phyloP scores from a whole-genome alignment of 495 filamentous ascomycete species.

The Parathielavia hyrcaniae region DNA sequence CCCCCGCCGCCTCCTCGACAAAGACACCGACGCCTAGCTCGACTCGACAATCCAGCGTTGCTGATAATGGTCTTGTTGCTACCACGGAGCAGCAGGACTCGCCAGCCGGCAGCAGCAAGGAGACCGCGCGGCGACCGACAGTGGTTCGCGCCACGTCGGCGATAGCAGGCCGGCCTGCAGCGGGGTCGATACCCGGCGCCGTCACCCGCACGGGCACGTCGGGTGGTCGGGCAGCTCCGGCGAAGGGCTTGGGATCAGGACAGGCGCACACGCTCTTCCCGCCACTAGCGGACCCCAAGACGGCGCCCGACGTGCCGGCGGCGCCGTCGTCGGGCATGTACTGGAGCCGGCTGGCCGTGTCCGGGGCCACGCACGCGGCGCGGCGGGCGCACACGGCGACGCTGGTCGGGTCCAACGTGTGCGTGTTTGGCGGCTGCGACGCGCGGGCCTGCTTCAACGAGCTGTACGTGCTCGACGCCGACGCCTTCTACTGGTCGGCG shows the following conservation, averaged over 20 bases:
- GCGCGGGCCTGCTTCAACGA: slow-evolving; percentile 58
- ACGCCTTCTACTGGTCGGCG: slow-evolving; percentile 57
- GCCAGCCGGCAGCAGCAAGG: slow-evolving; percentile 36
- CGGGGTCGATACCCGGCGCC: slow-evolving; percentile 4
- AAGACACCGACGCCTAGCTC: slow-evolving; percentile 31
- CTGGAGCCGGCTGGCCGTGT: slow-evolving; percentile 55
- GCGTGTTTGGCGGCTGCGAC: slow-evolving; percentile 62
- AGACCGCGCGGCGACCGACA: slow-evolving; percentile 32
- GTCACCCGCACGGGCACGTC: slow-evolving; percentile 22
- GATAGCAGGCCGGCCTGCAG: slow-evolving; percentile 39
- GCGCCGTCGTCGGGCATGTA: slow-evolving; percentile 65
- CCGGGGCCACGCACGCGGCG: slow-evolving; percentile 50
- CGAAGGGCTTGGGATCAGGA: slow-evolving; percentile 24
- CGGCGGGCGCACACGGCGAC: slow-evolving; percentile 59
- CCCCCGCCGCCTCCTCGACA: slow-evolving; percentile 26
- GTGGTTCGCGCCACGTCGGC: slow-evolving; percentile 48
- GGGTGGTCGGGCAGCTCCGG: slow-evolving; percentile 26
- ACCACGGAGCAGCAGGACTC: slow-evolving; percentile 38
- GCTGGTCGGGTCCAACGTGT: slow-evolving; percentile 55
- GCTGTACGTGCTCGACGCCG: slow-evolving; percentile 58
- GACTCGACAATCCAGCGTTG: slow-evolving; percentile 22
- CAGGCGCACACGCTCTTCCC: slow-evolving; percentile 43
- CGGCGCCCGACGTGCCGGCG: slow-evolving; percentile 50
- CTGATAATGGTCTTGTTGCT: slow-evolving; percentile 19
- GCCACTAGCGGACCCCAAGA: slow-evolving; percentile 50